Evolutionary conservation across 305 asterid genomes (phyloP), one percentile per base, ranked within the genome.

Genomic region (Rubia balearica): DNA sequence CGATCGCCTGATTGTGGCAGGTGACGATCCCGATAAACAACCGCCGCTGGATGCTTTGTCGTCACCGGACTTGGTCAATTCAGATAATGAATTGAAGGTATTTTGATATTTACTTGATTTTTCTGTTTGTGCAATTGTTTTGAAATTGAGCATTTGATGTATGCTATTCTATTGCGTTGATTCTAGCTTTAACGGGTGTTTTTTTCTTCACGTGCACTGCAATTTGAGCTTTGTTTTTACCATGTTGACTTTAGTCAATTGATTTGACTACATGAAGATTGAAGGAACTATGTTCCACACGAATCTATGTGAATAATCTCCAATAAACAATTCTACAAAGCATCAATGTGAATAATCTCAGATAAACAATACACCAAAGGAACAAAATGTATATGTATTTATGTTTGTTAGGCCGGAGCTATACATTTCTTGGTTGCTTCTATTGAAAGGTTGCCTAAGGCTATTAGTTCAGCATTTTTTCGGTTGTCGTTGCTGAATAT

Each of bases 61-160:
- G 70, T 72, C 86, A 69, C 83, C 87, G 77, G 96, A 83, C 62
- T 72, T 78, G 61, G 73, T 82, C 42, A 77, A 76, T 69, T 81
- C 75, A 70, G 78, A 76, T 77, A 85, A 78, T 73, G 87, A 78
- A 76, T 74, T 82, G 40, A 82, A 84, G 97, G 96, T 91, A 71
- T 80, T 55, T 51, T 19, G 24, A 7, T 21, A 16, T 5, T 49
- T 64, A 55, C 60, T 21, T 61, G 16, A 17, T 4, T 13, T 38
- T 6, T 57, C n/a, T 8, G 4, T 57, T 14, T 33, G 24, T 16
- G n/a, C 9, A 3, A 6, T 51, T 51, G 57, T 17, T 51, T 17
- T 16, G 57, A 43, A 21, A 49, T 63, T 17, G 43, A 4, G 46
- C 59, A 5, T 24, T 45, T 24, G 3, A 5, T 24, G 24, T 24